These are phyloP conservation scores for Termitomyces sp. DNA, from an alignment of 768 basidiomycete species.

Conservation along the genomic window DNA sequence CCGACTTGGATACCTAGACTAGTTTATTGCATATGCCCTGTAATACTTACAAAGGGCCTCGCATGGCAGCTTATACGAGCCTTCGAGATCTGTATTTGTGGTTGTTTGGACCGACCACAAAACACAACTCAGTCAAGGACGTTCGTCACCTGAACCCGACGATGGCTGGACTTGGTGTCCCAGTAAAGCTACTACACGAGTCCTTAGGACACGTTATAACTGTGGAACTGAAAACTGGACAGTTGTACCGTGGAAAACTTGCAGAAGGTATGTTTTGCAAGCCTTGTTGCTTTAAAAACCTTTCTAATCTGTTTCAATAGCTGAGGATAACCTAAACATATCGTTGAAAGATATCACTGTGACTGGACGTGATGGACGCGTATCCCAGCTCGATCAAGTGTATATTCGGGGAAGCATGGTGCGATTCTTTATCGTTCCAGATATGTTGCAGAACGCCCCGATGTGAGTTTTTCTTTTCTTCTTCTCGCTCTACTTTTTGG, in stretches of 20 bases:
- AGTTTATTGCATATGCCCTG: not conserved
- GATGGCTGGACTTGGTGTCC: slow-evolving; percentile 82
- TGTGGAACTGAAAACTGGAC: slow-evolving; percentile 97
- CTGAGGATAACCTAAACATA: slow-evolving; percentile 98
- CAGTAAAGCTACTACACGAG: slow-evolving; percentile 95
- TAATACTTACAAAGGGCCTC: not conserved
- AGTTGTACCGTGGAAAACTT: slow-evolving; percentile 94
- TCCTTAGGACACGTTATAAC: slow-evolving; percentile 95
- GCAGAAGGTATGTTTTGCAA: slow-evolving; percentile 72
- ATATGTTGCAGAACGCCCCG: slow-evolving; percentile 98
- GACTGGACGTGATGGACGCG: slow-evolving; percentile 95
- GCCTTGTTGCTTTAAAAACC: slow-evolving; percentile 2
- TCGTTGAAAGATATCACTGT: slow-evolving; percentile 96
- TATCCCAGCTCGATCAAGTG: slow-evolving; percentile 97
- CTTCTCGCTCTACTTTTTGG: slow-evolving; percentile 1
- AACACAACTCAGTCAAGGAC: slow-evolving; percentile 8
- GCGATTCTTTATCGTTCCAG: slow-evolving; percentile 98
- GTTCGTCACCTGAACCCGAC: slow-evolving; percentile 19
- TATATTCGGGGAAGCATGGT: slow-evolving; percentile 99
- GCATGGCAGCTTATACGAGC: too few relatives aligned
- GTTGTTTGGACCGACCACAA: slow-evolving; percentile 12
- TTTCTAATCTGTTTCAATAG: slow-evolving; percentile 35
- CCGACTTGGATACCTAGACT: not conserved
- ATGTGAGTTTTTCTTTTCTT: slow-evolving; percentile 58
- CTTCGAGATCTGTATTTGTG: slow-evolving; percentile 9